phyloP scores from a whole-genome alignment of 2,329 filamentous ascomycete genomes.

The Escovopsis sp. region DNA sequence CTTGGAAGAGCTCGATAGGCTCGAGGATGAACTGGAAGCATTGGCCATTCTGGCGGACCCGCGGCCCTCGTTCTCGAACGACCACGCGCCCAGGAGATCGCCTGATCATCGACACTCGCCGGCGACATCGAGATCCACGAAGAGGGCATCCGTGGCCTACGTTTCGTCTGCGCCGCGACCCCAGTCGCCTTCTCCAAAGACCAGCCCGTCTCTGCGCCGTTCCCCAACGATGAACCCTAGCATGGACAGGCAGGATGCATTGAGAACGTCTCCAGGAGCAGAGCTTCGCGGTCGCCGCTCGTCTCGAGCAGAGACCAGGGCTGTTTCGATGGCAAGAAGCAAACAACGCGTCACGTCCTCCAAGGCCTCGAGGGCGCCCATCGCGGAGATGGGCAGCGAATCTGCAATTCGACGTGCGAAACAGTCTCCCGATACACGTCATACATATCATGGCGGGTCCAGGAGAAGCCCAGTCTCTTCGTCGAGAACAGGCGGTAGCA shows the following conservation, averaged over 20 bases:
- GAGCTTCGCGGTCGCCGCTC: background rate
- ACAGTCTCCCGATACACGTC: conserved; percentile 43
- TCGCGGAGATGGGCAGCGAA: conserved; percentile 50
- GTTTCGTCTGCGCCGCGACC: conserved; percentile 26
- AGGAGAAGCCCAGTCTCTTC: conserved; percentile 27
- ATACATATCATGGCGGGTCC: conserved; percentile 21
- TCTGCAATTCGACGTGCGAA: conserved; percentile 42
- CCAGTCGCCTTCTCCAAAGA: conserved; percentile 21
- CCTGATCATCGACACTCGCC: background rate
- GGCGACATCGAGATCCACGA: conserved; percentile 5
- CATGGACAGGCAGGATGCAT: conserved; percentile 11
- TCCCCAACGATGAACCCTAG: conserved; percentile 26
- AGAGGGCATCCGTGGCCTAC: conserved; percentile 17
- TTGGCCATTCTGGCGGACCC: conserved; percentile 26
- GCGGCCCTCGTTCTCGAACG: conserved; percentile 17
- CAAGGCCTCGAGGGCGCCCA: conserved; percentile 38
- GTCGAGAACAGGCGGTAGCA: conserved; percentile 26
- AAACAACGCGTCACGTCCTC: conserved; percentile 31
- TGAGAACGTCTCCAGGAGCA: background rate
- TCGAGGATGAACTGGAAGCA: conserved; percentile 47
- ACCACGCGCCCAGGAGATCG: conserved; percentile 2
- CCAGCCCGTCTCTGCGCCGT: conserved; percentile 27
- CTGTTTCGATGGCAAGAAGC: conserved; percentile 16
- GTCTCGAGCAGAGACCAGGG: background rate
- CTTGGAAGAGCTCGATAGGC: conserved; percentile 44